Evolutionary conservation across 768 basidiomycete species (phyloP).

Genomic region (Scleroderma bovista): DNA sequence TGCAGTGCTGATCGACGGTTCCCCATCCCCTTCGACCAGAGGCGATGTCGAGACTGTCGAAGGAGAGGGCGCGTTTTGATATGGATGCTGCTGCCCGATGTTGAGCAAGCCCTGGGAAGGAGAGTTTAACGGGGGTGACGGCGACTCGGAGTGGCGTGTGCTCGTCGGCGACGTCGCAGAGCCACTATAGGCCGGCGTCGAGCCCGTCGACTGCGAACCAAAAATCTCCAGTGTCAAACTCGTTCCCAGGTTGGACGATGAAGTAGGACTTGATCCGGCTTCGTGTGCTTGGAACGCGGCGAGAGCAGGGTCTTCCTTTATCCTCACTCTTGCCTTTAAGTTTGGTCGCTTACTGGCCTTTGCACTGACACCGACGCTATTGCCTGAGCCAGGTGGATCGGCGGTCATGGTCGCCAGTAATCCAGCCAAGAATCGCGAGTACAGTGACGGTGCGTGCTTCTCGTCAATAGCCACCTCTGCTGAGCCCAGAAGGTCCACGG

Average conservation of each 20-base stretch:
- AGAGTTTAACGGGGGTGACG: conserved; percentile 27
- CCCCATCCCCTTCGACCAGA: neutral
- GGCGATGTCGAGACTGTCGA: neutral
- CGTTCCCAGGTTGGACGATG: conserved; percentile 7
- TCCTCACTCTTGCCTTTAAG: conserved; percentile 11
- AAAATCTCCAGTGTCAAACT: neutral
- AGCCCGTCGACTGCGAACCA: neutral
- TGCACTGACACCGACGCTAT: conserved; percentile 1
- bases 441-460: conserved; percentile 74
- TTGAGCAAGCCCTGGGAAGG: conserved; percentile 35
- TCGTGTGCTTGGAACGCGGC: neutral
- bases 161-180: conserved; percentile 19
- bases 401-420: conserved; percentile 59
- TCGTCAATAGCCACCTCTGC: conserved; percentile 75
- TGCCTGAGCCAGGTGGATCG: conserved; percentile 10
- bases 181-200: neutral
- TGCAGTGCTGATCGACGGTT: conserved; percentile 19
- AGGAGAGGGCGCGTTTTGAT: neutral
- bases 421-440: conserved; percentile 71
- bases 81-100: conserved; percentile 15
- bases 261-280: neutral
- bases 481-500: conserved; percentile 61
- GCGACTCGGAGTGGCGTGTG: conserved; percentile 30
- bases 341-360: conserved; percentile 13
- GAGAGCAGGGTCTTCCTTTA: conserved; percentile 7